Base-by-base conservation (phyloP, 345 rosid genomes). In the Adansonia digitata region DNA sequence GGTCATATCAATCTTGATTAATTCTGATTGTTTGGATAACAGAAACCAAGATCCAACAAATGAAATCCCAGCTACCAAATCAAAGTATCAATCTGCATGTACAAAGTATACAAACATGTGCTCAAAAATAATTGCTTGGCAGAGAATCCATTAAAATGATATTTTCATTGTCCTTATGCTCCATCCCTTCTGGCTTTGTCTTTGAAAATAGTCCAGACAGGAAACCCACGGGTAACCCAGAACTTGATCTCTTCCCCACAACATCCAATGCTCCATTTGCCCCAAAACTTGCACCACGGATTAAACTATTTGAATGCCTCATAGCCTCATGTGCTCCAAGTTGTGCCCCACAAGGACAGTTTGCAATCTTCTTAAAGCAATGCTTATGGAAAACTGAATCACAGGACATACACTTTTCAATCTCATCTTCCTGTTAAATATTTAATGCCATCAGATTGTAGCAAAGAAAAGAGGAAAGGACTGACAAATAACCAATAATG, bases 71-170 rank as follows among this genome's bases (percentile, higher is more conserved):
- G 1, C 9, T 22, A 13, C 53, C 70, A 48, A 15, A 71, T 75
- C 67, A 82, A 77, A 64, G 67, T 46, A 51, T n/a, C n/a, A n/a
- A n/a, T n/a, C n/a, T n/a, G n/a, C n/a, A n/a, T 70, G 52, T 75
- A 80, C 69, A 74, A 45, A 80, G 55, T 29, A 72, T 63, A 77
- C 72, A 59, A 37, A 72, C 69, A 49, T 17, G 66, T 5, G 64
- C 73, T 82, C 77, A 89, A 64, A 89, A 76, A 72, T 87, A 79
- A 78, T 84, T 88, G 78, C 85, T 82, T 10, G 97, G 96, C 78
- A 92, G 74, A 52, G 98, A 90, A 82, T 91, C 90, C 98, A 93
- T 90, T 67, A 84, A 67, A 79, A 91, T 87, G 73, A 87, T 85
- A 18, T 81, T 88, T 80, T 86, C 91, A 22, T 69, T 71, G 69